Conservation (phyloP, 257 asterid species). For the Ocimum tenuiflorum region DNA sequence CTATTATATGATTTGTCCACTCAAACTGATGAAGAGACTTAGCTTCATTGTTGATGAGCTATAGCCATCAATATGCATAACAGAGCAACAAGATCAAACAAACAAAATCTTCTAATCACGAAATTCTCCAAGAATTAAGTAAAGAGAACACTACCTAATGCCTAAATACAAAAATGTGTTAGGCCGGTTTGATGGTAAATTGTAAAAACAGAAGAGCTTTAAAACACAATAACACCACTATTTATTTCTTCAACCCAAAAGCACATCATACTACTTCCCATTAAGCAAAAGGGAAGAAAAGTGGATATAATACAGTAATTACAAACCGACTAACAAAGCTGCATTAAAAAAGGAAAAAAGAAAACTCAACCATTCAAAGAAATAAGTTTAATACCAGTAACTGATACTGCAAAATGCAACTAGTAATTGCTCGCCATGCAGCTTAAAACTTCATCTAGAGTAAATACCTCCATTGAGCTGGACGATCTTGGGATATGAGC, state of each 20-base stretch:
- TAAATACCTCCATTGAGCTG: slow-evolving; percentile 73
- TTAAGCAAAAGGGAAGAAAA: not conserved
- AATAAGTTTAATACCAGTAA: not conserved
- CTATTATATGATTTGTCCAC: not conserved
- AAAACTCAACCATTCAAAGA: not conserved
- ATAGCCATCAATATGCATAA: not conserved
- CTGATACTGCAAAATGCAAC: slow-evolving; percentile 9
- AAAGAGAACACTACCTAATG: not conserved
- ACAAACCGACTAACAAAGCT: slow-evolving; percentile 8
- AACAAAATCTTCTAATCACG: not conserved
- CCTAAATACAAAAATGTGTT: not conserved
- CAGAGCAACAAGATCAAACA: not conserved
- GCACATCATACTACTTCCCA: not conserved
- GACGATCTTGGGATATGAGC: slow-evolving; percentile 76
- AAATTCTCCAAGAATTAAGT: not conserved
- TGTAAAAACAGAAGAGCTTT: not conserved
- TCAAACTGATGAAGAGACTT: not conserved
- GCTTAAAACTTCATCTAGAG: slow-evolving; percentile 10
- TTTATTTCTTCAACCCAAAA: not conserved
- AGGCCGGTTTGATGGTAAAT: not conserved
- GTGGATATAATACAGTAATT: not conserved
- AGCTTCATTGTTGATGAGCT: not conserved
- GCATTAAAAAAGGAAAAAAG: too few relatives aligned
- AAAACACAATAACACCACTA: not conserved
- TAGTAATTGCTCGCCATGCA: slow-evolving; percentile 19